phyloP scores from a whole-genome alignment of 306 rosid species.

The Prosopis cineraria region DNA sequence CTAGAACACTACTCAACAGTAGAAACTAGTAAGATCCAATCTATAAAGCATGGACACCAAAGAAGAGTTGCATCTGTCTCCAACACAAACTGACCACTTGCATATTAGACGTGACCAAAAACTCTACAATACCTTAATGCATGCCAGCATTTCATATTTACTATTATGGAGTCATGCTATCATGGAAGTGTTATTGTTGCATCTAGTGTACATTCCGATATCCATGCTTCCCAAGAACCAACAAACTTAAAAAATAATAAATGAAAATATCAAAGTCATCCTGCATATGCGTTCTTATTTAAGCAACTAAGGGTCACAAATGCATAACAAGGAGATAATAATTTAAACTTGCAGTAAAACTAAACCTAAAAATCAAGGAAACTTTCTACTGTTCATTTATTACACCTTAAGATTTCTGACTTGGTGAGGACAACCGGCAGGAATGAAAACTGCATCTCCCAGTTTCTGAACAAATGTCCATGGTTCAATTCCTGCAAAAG shows the following conservation, averaged over 20 bases:
- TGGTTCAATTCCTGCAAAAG: conserved; percentile 26
- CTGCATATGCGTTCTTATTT: background rate
- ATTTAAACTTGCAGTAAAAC: background rate
- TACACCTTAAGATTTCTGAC: conserved; percentile 27
- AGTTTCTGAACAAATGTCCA: conserved; percentile 30
- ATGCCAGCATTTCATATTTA: too few species aligned
- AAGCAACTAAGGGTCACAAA: background rate
- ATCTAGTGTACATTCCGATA: background rate
- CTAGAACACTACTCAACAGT: background rate
- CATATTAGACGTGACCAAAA: too few species aligned
- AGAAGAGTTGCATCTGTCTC: too few species aligned
- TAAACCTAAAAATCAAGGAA: background rate
- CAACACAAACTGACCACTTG: too few species aligned
- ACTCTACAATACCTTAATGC: background rate
- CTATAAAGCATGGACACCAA: too few species aligned
- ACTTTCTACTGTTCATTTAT: background rate
- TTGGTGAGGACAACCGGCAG: conserved; percentile 31
- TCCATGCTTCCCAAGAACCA: background rate
- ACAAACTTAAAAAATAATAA: background rate
- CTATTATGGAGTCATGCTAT: background rate
- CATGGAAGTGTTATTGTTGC: background rate
- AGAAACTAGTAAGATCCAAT: background rate
- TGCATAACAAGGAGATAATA: background rate
- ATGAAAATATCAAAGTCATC: background rate
- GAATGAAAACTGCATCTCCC: conserved; percentile 26